These are phyloP conservation scores for Cucurbita ficifolia DNA, from an alignment of 306 rosid genomes.

Conservation along the genomic window DNA sequence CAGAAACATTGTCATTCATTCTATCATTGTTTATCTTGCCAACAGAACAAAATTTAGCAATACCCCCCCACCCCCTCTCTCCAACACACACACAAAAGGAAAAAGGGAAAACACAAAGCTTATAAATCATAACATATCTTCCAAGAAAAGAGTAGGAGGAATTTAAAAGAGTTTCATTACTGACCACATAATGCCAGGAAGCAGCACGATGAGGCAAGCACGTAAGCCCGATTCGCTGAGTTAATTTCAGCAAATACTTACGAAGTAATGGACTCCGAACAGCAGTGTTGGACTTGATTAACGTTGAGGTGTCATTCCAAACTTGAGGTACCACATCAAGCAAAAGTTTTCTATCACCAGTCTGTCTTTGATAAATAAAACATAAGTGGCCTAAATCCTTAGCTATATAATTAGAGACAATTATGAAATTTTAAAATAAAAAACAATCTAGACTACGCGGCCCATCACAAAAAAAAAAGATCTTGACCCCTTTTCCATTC, in stretches of 20 bases:
- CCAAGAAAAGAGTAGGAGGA: not conserved
- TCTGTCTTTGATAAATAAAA: slow-evolving; percentile 38
- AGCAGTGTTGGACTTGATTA: slow-evolving; percentile 67
- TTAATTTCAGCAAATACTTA: slow-evolving; percentile 77
- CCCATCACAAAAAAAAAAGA: not conserved
- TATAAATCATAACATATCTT: not conserved
- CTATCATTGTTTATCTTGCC: not conserved
- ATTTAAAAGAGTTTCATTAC: slow-evolving; percentile 9
- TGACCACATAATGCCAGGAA: slow-evolving; percentile 80
- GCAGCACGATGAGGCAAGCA: slow-evolving; percentile 70
- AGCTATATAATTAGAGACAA: not conserved
- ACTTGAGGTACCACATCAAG: slow-evolving; percentile 48
- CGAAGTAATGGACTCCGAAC: slow-evolving; percentile 64
- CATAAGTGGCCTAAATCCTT: slow-evolving; percentile 19
- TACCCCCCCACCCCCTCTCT: not conserved
- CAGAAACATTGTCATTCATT: not conserved
- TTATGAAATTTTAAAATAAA: not conserved
- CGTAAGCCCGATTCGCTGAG: slow-evolving; percentile 73
- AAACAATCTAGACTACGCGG: not conserved
- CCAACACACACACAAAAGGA: not conserved
- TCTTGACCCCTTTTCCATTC: not conserved
- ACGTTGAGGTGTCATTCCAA: slow-evolving; percentile 57
- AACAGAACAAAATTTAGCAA: not conserved
- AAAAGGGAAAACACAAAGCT: not conserved
- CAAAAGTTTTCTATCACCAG: slow-evolving; percentile 73